Evolutionary conservation across 768 basidiomycete genomes (phyloP).

Genomic region (Tylopilus balloui): DNA sequence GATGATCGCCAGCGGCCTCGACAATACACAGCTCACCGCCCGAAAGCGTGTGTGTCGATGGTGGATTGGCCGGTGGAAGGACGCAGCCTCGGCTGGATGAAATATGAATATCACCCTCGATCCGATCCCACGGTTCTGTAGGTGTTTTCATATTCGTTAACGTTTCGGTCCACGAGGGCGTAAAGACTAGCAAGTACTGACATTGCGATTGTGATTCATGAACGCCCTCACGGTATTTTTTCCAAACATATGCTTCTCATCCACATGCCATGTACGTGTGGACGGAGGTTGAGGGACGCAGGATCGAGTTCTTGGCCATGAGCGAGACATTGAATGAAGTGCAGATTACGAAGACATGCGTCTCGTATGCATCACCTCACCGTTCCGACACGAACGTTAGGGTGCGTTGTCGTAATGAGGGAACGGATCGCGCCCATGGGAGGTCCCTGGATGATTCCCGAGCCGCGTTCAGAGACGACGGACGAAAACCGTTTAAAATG

Average conservation of each 20-base stretch:
- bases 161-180: background rate
- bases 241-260: background rate
- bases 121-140: conserved; percentile 1
- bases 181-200: background rate
- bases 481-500: background rate
- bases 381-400: too few species aligned
- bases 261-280: conserved; percentile 15
- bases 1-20: conserved; percentile 43
- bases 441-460: background rate
- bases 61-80: conserved; percentile 56
- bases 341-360: background rate
- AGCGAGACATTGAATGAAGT: background rate
- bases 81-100: background rate
- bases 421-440: conserved; percentile 6
- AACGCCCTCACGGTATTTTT: background rate
- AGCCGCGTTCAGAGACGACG: background rate
- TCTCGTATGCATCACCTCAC: background rate
- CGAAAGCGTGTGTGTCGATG: conserved; percentile 58
- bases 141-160: background rate
- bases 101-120: background rate
- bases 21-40: conserved; percentile 41
- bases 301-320: conserved; percentile 1
- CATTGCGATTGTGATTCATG: background rate
- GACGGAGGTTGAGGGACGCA: conserved; percentile 7
- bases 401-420: conserved; percentile 1